A percentile compares a stretch with the other conserved stretches of the same genome.
phyloP scores from a whole-genome alignment of 495 filamentous ascomycete genomes.

The Apiosordaria backusii region DNA sequence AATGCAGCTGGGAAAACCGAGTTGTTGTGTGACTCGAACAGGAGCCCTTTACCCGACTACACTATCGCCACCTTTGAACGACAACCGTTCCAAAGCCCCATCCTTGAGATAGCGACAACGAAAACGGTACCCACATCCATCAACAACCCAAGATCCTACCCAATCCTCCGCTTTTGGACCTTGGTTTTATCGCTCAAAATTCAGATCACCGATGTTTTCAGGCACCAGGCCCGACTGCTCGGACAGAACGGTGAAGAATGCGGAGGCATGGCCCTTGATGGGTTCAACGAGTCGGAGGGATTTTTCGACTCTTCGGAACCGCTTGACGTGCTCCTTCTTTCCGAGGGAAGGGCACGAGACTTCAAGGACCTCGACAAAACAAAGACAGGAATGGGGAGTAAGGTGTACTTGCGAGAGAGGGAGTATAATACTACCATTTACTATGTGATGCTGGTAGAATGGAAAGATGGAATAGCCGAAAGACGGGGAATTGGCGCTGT shows the following conservation, averaged over 20 bases:
- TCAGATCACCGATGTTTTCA: not conserved
- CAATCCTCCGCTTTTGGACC: not conserved
- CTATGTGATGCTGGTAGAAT: not conserved
- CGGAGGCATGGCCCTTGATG: not conserved
- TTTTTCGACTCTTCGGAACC: not conserved
- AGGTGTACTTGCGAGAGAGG: not conserved
- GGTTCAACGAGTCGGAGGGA: not conserved
- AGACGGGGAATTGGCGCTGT: not conserved
- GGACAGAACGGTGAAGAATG: not conserved
- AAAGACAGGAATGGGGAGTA: not conserved
- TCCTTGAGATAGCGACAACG: not conserved
- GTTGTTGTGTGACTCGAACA: not conserved
- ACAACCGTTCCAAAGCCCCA: not conserved
- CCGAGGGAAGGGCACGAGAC: no score
- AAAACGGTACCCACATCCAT: not conserved
- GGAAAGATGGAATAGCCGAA: not conserved
- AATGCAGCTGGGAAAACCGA: not conserved
- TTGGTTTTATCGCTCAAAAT: not conserved
- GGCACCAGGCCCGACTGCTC: not conserved
- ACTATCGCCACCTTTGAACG: no score
- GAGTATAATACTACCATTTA: not conserved
- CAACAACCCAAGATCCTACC: not conserved
- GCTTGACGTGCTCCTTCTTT: not conserved
- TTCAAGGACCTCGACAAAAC: not conserved
- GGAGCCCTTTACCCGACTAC: no score